These are phyloP conservation scores for Alternaria sp. DNA, from an alignment of 2,329 filamentous ascomycete genomes.

Conservation along the genomic window DNA sequence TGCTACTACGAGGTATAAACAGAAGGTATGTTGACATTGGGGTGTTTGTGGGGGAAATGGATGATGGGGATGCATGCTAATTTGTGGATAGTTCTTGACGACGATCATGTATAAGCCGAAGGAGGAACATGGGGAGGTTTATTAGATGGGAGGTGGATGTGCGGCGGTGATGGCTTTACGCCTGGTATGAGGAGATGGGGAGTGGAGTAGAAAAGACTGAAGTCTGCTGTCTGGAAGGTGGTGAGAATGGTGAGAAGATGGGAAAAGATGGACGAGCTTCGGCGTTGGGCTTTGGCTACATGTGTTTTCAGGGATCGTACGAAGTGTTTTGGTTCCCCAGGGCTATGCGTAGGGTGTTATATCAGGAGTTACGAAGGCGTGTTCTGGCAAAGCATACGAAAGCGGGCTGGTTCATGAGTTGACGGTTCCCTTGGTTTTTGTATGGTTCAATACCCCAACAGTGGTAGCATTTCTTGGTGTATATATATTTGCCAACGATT, in stretches of 20 bases:
- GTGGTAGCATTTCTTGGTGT: not conserved
- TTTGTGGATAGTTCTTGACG: slow-evolving; percentile 77
- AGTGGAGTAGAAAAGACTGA: not conserved
- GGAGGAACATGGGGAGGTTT: slow-evolving; percentile 41
- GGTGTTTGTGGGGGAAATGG: slow-evolving; percentile 4
- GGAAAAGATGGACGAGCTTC: not conserved
- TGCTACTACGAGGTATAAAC: slow-evolving; percentile 95
- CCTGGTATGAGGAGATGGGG: not conserved
- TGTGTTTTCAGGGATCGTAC: too few species aligned
- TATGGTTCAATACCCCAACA: not conserved
- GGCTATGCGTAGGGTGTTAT: not conserved
- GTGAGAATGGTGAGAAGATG: not conserved
- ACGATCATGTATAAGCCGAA: slow-evolving; percentile 98
- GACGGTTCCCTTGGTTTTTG: not conserved
- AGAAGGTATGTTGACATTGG: slow-evolving; percentile 69
- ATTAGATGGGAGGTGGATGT: not conserved
- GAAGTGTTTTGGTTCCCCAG: too few species aligned
- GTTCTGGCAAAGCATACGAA: not conserved
- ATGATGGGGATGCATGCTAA: slow-evolving; percentile 16
- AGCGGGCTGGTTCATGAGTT: not conserved
- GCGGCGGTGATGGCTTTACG: not conserved
- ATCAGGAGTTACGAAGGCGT: not conserved
- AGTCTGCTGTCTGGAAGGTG: too few species aligned
- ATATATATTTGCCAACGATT: not conserved
- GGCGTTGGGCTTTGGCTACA: not conserved